Evolutionary conservation across 768 basidiomycete genomes (phyloP).

Genomic region (Tylopilus vinaceipallidus): DNA sequence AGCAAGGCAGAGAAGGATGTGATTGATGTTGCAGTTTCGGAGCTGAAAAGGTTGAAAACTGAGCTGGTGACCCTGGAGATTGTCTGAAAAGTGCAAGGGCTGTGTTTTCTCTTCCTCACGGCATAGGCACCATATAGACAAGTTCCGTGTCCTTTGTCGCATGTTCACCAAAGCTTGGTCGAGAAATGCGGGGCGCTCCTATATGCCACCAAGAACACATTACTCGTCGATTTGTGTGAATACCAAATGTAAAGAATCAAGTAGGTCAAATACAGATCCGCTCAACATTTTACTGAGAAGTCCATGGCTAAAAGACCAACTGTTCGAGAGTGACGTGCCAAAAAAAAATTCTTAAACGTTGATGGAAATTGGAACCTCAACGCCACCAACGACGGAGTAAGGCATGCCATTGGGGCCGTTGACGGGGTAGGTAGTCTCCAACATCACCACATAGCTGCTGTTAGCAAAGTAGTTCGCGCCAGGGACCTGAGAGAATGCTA

Average conservation of each 20-base stretch:
- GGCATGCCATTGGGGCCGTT: conserved; percentile 18
- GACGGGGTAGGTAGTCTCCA: conserved; percentile 24
- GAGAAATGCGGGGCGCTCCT: too few relatives aligned
- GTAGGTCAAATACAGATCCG: too few relatives aligned
- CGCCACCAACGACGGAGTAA: conserved; percentile 25
- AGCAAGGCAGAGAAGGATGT: conserved; percentile 45
- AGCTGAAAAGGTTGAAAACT: conserved; percentile 63
- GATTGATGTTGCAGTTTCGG: conserved; percentile 48
- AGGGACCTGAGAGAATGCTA: conserved; percentile 23
- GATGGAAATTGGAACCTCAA: conserved; percentile 17
- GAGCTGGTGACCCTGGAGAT: conserved; percentile 38
- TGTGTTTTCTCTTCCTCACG: not conserved
- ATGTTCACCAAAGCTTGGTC: not conserved
- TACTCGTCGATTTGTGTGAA: too few relatives aligned
- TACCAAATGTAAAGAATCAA: too few relatives aligned
- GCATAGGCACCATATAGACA: not conserved
- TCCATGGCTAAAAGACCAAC: not conserved
- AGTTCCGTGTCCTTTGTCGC: not conserved
- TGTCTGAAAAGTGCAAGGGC: conserved; percentile 3
- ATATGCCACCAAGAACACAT: too few relatives aligned
- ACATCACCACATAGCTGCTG: conserved; percentile 21
- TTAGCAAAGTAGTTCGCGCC: conserved; percentile 21
- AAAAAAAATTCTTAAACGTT: conserved; percentile 4
- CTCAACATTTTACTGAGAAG: too few relatives aligned
- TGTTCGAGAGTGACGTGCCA: not conserved